Evolutionary conservation across 768 basidiomycete species (phyloP).

Genomic region (Tricholoma terreum): DNA sequence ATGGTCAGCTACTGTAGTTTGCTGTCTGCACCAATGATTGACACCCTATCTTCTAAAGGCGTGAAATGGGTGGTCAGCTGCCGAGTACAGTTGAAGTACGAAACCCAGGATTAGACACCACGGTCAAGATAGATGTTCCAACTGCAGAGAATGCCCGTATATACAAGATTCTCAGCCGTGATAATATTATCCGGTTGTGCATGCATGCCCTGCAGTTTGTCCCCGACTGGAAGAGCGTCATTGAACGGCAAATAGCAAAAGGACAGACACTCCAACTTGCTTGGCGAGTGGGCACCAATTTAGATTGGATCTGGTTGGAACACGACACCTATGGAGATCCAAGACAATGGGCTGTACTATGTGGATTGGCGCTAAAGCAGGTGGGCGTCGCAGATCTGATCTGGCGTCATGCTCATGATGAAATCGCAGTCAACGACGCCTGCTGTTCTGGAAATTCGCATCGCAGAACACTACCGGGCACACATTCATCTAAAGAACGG

Average conservation of each 20-base stretch:
- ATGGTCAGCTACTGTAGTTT: conserved; percentile 45
- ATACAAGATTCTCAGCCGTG: conserved; percentile 51
- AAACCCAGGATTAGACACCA: conserved; percentile 64
- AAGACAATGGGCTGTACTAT: conserved; percentile 72
- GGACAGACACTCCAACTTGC: conserved; percentile 69
- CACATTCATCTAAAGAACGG: conserved; percentile 42
- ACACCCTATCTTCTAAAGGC: conserved; percentile 41
- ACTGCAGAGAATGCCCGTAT: conserved; percentile 36
- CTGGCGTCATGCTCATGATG: not conserved
- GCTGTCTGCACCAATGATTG: not conserved
- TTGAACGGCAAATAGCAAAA: conserved; percentile 48
- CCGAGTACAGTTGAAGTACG: conserved; percentile 68
- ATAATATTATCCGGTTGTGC: conserved; percentile 64
- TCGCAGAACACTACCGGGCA: conserved; percentile 65
- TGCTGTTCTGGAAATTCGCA: conserved; percentile 69
- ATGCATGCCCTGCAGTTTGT: conserved; percentile 51
- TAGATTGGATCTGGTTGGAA: conserved; percentile 89
- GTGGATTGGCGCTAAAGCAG: conserved; percentile 70
- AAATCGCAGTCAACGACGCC: conserved; percentile 30
- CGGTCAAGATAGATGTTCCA: conserved; percentile 71
- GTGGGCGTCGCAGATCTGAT: conserved; percentile 35
- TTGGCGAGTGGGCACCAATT: conserved; percentile 68
- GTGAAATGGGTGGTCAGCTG: conserved; percentile 66
- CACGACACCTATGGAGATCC: conserved; percentile 57
- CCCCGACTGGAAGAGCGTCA: conserved; percentile 59